Evolutionary conservation across 805 yeast genomes (phyloP), one percentile per base, ranked within the genome.

Genomic region (Cyberlindnera xishuangbannaensis): DNA sequence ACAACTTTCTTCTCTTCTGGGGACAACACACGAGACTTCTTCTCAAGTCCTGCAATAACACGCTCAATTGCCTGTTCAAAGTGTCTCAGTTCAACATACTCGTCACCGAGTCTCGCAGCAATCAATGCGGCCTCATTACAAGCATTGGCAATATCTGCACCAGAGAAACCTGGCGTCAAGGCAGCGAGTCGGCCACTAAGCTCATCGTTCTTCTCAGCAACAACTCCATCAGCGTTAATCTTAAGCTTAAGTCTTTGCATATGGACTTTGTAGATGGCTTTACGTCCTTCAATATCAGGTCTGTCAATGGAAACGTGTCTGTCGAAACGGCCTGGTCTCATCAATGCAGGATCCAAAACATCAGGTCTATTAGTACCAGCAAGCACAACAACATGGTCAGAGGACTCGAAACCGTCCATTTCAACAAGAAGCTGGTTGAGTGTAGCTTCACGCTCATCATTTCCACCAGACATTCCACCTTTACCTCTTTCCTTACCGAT

Each of bases 341-440:
- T 67, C 44, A 88, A 65, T 2, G 96, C 96, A 41, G 82, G 76
- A 58, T 88, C 97, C 47, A 88, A 68, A 31, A 87, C 84, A 58
- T 88, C 97, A 1, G 94, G 82, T 55, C 96, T 75, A 59, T 88
- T 88, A 2, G 97, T 88, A 67, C 96, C 97, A 0, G 96, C 96
- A 31, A 88, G 66, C 6, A 88, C 95, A 30, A 88, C 95, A 33
- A 88, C 87, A 53, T 88, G 95, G 53, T 88, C 95, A 25, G 79
- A 64, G n/a, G 83, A 69, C 21, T 78, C 79, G 53, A 88, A 88
- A 6, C 96, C 97, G 61, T 88, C 97, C 95, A 88, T 85, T 59
- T 88, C 97, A 27, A 88, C 96, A 43, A 88, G 69, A 36, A 88
- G 67, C 65, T 88, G 96, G 64, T 88, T 88, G 53, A 88, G 71